These are phyloP conservation scores for Hypoxylon fuscum DNA, from an alignment of 495 filamentous ascomycete species.

Conservation along the genomic window DNA sequence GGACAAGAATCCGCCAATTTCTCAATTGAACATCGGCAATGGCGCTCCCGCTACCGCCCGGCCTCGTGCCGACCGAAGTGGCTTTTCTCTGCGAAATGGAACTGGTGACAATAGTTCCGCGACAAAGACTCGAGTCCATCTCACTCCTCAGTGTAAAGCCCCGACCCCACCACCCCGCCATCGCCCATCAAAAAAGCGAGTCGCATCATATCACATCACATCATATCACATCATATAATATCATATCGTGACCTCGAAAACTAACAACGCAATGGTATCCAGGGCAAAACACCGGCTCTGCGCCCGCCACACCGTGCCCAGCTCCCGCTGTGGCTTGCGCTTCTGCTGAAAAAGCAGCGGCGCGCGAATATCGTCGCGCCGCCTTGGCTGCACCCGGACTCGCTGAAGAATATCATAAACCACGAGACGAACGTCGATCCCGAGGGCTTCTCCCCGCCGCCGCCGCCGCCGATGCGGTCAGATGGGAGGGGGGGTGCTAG, in stretches of 20 bases:
- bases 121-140: constrained; percentile 86
- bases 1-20: constrained; percentile 4
- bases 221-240: too few species aligned
- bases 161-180: constrained; percentile 38
- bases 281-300: constrained; percentile 82
- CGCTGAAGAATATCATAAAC: constrained; percentile 78
- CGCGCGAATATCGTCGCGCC: constrained; percentile 94
- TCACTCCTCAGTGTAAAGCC: constrained; percentile 81
- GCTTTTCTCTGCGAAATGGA: constrained; percentile 98
- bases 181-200: constrained; percentile 4
- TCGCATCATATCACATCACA: constrained; percentile 2
- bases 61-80: constrained; percentile 87
- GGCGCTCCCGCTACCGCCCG: constrained; percentile 84
- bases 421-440: constrained; percentile 74
- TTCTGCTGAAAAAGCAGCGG: constrained; percentile 93
- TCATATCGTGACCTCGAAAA: constrained; percentile 7
- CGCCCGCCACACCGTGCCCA: constrained; percentile 81
- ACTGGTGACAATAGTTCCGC: constrained; percentile 88
- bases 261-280: constrained; percentile 23
- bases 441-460: constrained; percentile 77
- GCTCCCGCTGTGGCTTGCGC: constrained; percentile 94
- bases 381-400: constrained; percentile 80
- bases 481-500: constrained; percentile 49
- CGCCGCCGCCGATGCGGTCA: constrained; percentile 64
- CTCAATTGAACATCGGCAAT: constrained; percentile 54